Base-by-base conservation (phyloP, 768 basidiomycete genomes). In the Nevesoporus exiguus region DNA sequence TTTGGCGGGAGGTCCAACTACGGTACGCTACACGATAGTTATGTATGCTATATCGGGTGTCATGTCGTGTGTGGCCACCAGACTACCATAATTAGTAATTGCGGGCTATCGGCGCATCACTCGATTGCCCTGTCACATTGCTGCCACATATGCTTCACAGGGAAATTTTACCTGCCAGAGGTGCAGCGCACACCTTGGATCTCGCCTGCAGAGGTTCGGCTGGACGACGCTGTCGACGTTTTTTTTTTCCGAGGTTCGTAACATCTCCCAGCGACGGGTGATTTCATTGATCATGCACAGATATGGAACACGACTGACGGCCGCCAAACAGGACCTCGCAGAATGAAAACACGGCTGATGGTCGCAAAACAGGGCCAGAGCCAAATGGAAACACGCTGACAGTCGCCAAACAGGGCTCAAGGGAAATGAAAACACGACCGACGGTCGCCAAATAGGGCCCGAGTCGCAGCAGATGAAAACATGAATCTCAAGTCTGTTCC, bases 211-310 rank as follows among this genome's bases (percentile, higher is more conserved):
- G 37, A 14, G 47, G 33, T 19, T 44, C 49, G 36, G 34, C 27
- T 55, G 47, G 14, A 27, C 21, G 30, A 41, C 43, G 33, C 43
- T 47, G 19, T 51, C 43, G 53, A 39, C 19, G 29, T 13, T 27
- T 21, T 45, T 29, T 29, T 29, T 34, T 34, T 17, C 47, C 24
- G 48, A n/a, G n/a, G n/a, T n/a, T 47, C 42, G 17, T 8, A 4
- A n/a, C 37, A 33, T 40, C 17, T 22, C 40, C 54, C 60, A 58
- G 44, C 61, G 48, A 59, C 44, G 50, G 19, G n/a, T 54, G 21
- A 62, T 67, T 67, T 67, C 66, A 66, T 67, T 59, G 62, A 67
- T 61, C 47, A 39, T 21, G 21, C 15, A 45, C 54, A 63, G 61
- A 65, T 64, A 61, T 58, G 53, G 53, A 39, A 29, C 17, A 6